Base-by-base conservation (phyloP, 2,329 filamentous ascomycete species). In the Exophiala viscosa region DNA sequence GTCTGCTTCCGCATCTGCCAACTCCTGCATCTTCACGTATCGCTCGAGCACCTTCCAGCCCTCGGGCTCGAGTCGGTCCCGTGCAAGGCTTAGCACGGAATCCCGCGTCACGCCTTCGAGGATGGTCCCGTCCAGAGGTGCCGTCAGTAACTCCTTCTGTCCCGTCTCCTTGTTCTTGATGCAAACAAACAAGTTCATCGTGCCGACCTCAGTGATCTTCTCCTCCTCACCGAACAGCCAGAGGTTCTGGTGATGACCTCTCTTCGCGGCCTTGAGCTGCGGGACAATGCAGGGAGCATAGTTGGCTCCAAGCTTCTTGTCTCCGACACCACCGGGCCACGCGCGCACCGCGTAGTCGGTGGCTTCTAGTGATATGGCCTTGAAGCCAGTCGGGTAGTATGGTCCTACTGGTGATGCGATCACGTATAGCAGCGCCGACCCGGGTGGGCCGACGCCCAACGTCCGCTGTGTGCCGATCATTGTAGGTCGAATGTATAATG, bases 271-370 rank as follows among this genome's bases (percentile, higher is more conserved):
- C 73, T 96, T 83, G 65, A 93, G 82, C 75, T 99, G 93, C 14
- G 93, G 93, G n/a, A 97, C 78, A 65, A 99, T 92, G 76, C 93
- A 97, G 5, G 93, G 93, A n/a, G 93, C 93, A 71, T 99, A 99
- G 81, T 99, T 99, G 66, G 92, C 93, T 57, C 93, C 93, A 32
- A 99, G 84, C 78, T 99, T 99, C 83, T 93, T 95, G 77, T 97
- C 90, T 64, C 93, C 93, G 31, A 96, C 92, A 68, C 93, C 93
- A 55, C 93, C 93, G 42, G 93, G 93, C 93, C 93, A 99, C 52
- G 93, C 93, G 62, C 93, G 90, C 57, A 96, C 90, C 50, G 92
- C 92, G 71, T 96, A 96, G 74, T 95, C 88, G 48, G 93, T 97
- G 20, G 93, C 93, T 76, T 97, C 93, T 49, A 99, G 81, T 1